Evolutionary conservation across 176 grass and related monocot genomes (phyloP).

Genomic region (Aegilops tauschii): DNA sequence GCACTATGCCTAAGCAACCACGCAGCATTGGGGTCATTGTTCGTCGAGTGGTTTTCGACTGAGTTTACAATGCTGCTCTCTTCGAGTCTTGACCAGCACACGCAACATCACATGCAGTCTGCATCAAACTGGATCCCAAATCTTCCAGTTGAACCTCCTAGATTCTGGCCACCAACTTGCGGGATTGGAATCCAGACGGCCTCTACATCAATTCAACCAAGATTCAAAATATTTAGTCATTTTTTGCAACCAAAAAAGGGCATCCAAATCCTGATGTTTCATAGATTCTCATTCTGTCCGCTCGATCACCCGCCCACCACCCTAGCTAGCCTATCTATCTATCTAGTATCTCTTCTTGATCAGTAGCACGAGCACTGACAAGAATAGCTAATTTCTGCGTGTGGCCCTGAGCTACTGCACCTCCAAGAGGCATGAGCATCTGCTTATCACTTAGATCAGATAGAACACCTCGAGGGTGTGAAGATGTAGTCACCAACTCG

Average conservation of each 20-base stretch:
- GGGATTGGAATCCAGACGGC: conserved; percentile 29
- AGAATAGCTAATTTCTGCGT: background rate
- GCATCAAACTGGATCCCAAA: conserved; percentile 39
- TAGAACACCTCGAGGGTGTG: background rate
- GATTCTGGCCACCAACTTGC: conserved; percentile 40
- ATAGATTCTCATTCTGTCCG: conserved; percentile 2
- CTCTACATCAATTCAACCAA: conserved; percentile 10
- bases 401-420: background rate
- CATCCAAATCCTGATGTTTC: background rate
- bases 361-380: background rate
- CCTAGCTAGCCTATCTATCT: conserved; percentile 16
- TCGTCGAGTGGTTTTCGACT: background rate
- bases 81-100: conserved; percentile 16
- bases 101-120: background rate
- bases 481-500: background rate
- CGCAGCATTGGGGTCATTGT: too few relatives aligned
- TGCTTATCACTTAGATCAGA: background rate
- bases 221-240: conserved; percentile 34
- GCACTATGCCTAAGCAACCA: too few relatives aligned
- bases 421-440: background rate
- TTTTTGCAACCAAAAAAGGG: background rate
- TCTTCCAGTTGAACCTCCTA: conserved; percentile 23
- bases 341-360: conserved; percentile 2
- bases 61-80: background rate
- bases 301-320: conserved; percentile 8